These are phyloP conservation scores for Mortierella claussenii DNA, from an alignment of 192 early-diverging fungal genomes.

Conservation along the genomic window DNA sequence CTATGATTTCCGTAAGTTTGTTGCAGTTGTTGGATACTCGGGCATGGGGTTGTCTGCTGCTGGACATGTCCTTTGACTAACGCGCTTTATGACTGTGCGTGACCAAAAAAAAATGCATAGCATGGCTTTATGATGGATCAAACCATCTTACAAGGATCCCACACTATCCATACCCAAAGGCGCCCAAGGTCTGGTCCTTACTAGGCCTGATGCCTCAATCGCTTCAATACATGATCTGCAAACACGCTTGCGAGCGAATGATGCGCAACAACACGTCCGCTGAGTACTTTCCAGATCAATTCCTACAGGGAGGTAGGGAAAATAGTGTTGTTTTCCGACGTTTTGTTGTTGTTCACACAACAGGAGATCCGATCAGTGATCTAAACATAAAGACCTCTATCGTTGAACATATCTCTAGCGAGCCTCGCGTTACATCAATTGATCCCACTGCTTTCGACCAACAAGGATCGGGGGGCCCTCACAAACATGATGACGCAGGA, in stretches of 20 bases:
- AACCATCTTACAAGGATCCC: constrained; percentile 51
- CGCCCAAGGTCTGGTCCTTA: constrained; percentile 53
- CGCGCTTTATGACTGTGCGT: too few species aligned
- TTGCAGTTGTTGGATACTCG: too few species aligned
- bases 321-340: too few species aligned
- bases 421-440: constrained; percentile 38
- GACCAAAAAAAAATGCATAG: too few species aligned
- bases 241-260: constrained; percentile 55
- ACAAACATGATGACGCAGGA: constrained; percentile 50
- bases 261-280: constrained; percentile 55
- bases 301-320: constrained; percentile 60
- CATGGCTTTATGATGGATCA: constrained; percentile 38
- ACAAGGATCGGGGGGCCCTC: constrained; percentile 11
- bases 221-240: constrained; percentile 53
- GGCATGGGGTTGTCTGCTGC: too few species aligned
- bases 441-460: constrained; percentile 28
- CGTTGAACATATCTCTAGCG: constrained; percentile 6
- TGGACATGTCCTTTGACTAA: too few species aligned
- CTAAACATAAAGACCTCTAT: neutral
- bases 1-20: constrained; percentile 39
- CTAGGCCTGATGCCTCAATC: constrained; percentile 50
- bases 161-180: constrained; percentile 56
- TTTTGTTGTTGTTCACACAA: too few species aligned
- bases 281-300: constrained; percentile 61
- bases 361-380: too few species aligned